These are phyloP conservation scores for Citrus australasica DNA, from an alignment of 345 rosid species.

Conservation along the genomic window DNA sequence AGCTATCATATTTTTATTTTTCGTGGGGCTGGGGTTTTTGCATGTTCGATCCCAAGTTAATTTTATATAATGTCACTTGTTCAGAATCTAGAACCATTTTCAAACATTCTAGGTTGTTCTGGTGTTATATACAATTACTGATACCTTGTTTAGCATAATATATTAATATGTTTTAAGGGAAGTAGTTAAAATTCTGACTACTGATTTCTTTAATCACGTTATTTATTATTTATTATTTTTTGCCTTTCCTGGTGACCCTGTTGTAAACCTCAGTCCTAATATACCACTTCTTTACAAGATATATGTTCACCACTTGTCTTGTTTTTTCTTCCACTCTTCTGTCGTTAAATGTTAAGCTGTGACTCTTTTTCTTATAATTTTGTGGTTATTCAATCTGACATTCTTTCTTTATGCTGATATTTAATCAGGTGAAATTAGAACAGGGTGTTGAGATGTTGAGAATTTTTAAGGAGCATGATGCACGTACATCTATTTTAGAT, in stretches of 20 bases:
- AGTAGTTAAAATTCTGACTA: background rate
- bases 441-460: constrained; percentile 68
- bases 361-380: background rate
- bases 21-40: background rate
- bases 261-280: background rate
- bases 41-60: background rate
- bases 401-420: constrained; percentile 10
- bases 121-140: background rate
- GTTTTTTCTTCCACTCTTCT: background rate
- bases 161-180: background rate
- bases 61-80: background rate
- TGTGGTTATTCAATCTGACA: background rate
- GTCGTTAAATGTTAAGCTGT: background rate
- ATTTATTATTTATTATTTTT: too few relatives aligned
- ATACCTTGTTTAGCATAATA: background rate
- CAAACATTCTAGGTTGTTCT: background rate
- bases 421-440: constrained; percentile 54
- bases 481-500: constrained; percentile 51
- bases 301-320: background rate
- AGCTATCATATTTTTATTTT: background rate
- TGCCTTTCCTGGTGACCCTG: background rate
- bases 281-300: background rate
- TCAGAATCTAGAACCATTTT: background rate
- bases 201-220: background rate
- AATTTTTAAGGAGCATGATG: constrained; percentile 60